These are phyloP conservation scores for Angomonas desouzai DNA, from an alignment of 208 protist species.

Conservation along the genomic window DNA sequence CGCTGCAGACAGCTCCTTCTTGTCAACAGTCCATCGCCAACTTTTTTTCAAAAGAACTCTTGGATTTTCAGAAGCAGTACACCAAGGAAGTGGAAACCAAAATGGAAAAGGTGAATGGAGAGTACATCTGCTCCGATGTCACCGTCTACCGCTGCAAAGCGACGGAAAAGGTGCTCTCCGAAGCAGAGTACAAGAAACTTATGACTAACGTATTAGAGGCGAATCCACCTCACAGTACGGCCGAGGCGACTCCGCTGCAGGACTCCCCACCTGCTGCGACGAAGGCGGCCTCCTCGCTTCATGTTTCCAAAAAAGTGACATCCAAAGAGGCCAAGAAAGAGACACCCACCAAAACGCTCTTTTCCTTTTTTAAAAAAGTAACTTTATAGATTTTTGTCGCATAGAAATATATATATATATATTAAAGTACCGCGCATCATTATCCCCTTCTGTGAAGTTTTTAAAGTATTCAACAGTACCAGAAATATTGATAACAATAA, in stretches of 20 bases:
- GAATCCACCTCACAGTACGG: neutral
- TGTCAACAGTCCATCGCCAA: slow-evolving; percentile 33
- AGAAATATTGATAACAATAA: too few species aligned
- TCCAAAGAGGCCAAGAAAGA: slow-evolving; percentile 13
- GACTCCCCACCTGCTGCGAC: slow-evolving; percentile 11
- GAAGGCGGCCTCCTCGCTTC: neutral
- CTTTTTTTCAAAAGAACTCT: slow-evolving; percentile 67
- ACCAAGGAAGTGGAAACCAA: slow-evolving; percentile 53
- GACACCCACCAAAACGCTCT: slow-evolving; percentile 23
- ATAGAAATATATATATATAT: neutral
- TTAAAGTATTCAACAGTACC: too few species aligned
- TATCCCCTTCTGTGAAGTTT: too few species aligned
- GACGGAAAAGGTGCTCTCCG: slow-evolving; percentile 49
- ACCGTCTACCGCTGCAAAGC: slow-evolving; percentile 35
- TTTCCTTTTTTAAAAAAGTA: slow-evolving; percentile 37
- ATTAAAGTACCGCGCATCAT: neutral
- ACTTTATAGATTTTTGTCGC: slow-evolving; percentile 3
- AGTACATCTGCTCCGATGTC: slow-evolving; percentile 69
- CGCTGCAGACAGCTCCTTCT: neutral
- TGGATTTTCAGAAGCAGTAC: slow-evolving; percentile 65
- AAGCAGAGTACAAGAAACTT: slow-evolving; percentile 56
- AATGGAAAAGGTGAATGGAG: slow-evolving; percentile 45
- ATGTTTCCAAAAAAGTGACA: neutral
- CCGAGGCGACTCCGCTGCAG: neutral
- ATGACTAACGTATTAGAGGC: neutral